Conservation (phyloP, 2,329 filamentous ascomycete species). For the Talaromyces sp. region DNA sequence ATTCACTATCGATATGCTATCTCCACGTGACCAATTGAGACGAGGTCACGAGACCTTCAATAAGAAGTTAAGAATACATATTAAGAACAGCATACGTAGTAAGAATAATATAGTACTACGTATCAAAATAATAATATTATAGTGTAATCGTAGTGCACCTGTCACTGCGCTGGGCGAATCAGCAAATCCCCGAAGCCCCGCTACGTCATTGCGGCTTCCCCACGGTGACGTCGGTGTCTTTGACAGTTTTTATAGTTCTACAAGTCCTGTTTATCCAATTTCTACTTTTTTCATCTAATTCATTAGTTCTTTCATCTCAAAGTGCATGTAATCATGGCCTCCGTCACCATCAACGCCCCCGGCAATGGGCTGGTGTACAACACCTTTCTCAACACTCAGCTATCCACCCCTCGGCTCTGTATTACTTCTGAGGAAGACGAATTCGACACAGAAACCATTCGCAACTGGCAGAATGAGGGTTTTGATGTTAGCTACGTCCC, state of each 20-base stretch:
- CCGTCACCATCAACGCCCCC: slow-evolving; percentile 28
- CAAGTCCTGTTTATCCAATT: neutral
- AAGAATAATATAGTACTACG: neutral
- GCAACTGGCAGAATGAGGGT: slow-evolving; percentile 56
- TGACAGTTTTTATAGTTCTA: neutral
- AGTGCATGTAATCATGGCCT: slow-evolving; percentile 20
- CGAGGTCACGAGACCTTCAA: neutral
- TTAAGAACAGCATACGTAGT: neutral
- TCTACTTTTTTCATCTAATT: neutral
- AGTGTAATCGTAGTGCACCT: neutral
- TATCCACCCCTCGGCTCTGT: slow-evolving; percentile 26
- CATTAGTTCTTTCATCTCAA: neutral
- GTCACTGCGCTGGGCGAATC: neutral
- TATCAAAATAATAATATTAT: neutral
- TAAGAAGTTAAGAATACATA: neutral
- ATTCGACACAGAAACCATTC: slow-evolving; percentile 51
- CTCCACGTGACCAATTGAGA: neutral
- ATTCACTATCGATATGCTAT: neutral
- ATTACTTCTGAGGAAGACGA: slow-evolving; percentile 30
- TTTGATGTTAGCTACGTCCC: slow-evolving; percentile 56
- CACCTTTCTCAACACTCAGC: slow-evolving; percentile 20
- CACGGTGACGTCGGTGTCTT: neutral
- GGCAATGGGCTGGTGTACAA: slow-evolving; percentile 31
- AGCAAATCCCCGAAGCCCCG: neutral
- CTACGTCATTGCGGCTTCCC: neutral